phyloP scores from a whole-genome alignment of 306 rosid species.

The Dalbergia cultrata region DNA sequence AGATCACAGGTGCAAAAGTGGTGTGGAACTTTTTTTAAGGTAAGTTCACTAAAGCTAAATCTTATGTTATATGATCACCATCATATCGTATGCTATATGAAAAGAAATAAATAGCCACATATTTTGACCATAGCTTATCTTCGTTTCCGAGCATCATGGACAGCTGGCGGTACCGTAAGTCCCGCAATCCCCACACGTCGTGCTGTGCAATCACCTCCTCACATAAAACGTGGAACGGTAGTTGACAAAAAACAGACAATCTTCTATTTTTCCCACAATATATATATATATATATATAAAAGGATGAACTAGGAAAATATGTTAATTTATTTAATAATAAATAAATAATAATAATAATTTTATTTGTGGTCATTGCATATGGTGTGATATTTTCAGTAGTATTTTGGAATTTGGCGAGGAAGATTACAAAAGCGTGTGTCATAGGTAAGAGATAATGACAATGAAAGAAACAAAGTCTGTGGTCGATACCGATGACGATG shows the following conservation, averaged over 20 bases:
- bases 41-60: too few relatives aligned
- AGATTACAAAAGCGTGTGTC: not conserved
- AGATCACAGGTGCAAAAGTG: too few relatives aligned
- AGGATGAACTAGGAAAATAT: not conserved
- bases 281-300: not conserved
- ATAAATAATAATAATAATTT: not conserved
- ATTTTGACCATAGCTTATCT: slow-evolving; percentile 32
- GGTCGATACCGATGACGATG: not conserved
- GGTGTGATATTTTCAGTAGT: not conserved
- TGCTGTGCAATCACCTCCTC: slow-evolving; percentile 28
- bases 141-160: not conserved
- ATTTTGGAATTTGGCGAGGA: not conserved
- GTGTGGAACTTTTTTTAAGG: too few relatives aligned
- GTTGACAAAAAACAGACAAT: not conserved
- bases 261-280: not conserved
- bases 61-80: too few relatives aligned
- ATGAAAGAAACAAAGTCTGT: slow-evolving; percentile 13
- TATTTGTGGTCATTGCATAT: not conserved
- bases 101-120: slow-evolving; percentile 4
- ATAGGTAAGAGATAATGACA: not conserved
- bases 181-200: slow-evolving; percentile 59
- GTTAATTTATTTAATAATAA: not conserved
- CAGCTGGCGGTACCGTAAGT: slow-evolving; percentile 50
- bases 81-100: not conserved
- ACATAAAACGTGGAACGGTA: slow-evolving; percentile 33